Percentiles rank a stretch among this genome's conserved stretches.
These are phyloP conservation scores for Blastomyces parvus DNA, from an alignment of 2,329 filamentous ascomycete species.

Conservation along the genomic window DNA sequence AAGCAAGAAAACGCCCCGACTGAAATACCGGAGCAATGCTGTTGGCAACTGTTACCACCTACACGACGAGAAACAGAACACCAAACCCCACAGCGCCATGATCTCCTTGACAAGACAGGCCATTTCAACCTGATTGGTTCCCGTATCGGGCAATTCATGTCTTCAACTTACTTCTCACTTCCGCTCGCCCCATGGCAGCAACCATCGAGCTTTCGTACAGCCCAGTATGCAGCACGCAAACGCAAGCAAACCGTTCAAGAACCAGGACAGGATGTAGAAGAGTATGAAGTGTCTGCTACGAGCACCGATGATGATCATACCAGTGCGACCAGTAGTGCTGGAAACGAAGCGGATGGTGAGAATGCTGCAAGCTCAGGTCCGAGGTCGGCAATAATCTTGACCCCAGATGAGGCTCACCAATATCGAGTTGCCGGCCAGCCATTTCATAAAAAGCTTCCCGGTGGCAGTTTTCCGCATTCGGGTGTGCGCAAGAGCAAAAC, in stretches of 20 bases:
- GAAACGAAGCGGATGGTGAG: not conserved
- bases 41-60: not conserved
- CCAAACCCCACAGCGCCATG: not conserved
- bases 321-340: not conserved
- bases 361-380: constrained; percentile 8
- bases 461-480: constrained; percentile 35
- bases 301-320: not conserved
- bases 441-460: constrained; percentile 30
- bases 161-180: constrained; percentile 27
- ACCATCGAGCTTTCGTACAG: constrained; percentile 26
- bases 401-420: constrained; percentile 35
- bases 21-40: not conserved
- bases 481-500: constrained; percentile 12
- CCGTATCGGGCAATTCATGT: constrained; percentile 19
- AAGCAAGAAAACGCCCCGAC: not conserved
- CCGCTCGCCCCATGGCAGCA: constrained; percentile 32
- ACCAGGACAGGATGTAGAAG: constrained; percentile 5
- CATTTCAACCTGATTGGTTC: not conserved
- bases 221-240: constrained; percentile 29
- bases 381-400: constrained; percentile 24
- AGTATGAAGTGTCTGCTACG: not conserved
- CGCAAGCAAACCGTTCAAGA: constrained; percentile 21
- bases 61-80: not conserved
- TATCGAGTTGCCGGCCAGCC: constrained; percentile 36
- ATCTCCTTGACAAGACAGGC: not conserved